A percentile compares a stretch with the other conserved stretches of the same genome.
Conservation (phyloP, 2,329 filamentous ascomycete genomes). For the Akanthomyces lecanii region DNA sequence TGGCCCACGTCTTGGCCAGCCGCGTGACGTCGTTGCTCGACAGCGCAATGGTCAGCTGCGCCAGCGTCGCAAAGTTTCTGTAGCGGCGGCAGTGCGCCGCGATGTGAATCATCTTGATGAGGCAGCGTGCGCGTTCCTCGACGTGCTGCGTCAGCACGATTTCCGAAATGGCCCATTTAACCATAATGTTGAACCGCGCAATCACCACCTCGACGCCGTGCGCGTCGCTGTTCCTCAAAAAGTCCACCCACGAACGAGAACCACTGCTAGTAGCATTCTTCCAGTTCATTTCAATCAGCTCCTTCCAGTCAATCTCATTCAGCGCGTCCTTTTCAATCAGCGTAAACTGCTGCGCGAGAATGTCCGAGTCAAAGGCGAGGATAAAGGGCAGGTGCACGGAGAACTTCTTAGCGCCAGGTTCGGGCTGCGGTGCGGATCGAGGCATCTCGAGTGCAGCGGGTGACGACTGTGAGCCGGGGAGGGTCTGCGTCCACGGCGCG, state of each 20-base stretch:
- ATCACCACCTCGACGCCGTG: slow-evolving; percentile 79
- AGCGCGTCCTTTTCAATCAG: slow-evolving; percentile 82
- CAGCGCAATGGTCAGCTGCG: slow-evolving; percentile 73
- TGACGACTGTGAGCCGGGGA: slow-evolving; percentile 1
- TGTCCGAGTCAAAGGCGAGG: slow-evolving; percentile 73
- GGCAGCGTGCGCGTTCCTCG: slow-evolving; percentile 69
- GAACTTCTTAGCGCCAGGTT: slow-evolving; percentile 34
- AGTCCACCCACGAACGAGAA: slow-evolving; percentile 76
- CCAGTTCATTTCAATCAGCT: slow-evolving; percentile 79
- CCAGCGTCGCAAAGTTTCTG: slow-evolving; percentile 80
- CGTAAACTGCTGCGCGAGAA: slow-evolving; percentile 77
- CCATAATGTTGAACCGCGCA: slow-evolving; percentile 81
- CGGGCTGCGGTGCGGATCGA: slow-evolving; percentile 31
- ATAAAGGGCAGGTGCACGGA: slow-evolving; percentile 72
- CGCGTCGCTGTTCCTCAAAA: slow-evolving; percentile 66
- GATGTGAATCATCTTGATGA: slow-evolving; percentile 80
- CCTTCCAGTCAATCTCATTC: slow-evolving; percentile 84
- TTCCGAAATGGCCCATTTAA: slow-evolving; percentile 81
- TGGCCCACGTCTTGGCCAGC: slow-evolving; percentile 65
- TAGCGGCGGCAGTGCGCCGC: slow-evolving; percentile 70
- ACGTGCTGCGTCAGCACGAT: slow-evolving; percentile 68
- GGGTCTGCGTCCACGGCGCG: slow-evolving; percentile 32
- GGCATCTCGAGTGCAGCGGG: slow-evolving; percentile 27
- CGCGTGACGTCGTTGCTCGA: slow-evolving; percentile 68
- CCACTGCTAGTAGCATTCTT: slow-evolving; percentile 63